phyloP scores from a whole-genome alignment of 2,329 filamentous ascomycete species.

The Gnomoniopsis sp. region DNA sequence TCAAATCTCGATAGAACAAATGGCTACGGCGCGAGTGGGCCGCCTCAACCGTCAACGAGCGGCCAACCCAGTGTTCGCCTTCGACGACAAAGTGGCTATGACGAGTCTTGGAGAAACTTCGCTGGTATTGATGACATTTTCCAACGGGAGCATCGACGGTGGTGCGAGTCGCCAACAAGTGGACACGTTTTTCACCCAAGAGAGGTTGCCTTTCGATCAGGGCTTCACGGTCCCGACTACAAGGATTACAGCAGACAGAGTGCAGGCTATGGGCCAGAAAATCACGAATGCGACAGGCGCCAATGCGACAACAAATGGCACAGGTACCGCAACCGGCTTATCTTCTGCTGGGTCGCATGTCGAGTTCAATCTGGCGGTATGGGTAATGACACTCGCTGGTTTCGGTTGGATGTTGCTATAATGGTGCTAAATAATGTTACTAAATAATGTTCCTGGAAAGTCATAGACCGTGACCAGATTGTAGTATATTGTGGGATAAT shows the following conservation, averaged over 20 bases:
- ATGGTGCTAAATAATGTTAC: no score
- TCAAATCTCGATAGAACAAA: neutral
- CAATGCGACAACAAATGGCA: neutral
- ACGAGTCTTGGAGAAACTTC: neutral
- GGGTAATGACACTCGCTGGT: neutral
- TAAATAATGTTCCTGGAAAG: no score
- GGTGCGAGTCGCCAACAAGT: neutral
- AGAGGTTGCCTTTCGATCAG: neutral
- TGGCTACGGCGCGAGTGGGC: neutral
- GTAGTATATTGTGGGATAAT: neutral
- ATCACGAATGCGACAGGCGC: neutral
- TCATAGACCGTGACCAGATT: neutral
- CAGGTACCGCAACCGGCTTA: neutral
- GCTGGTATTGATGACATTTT: neutral
- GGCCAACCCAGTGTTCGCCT: neutral
- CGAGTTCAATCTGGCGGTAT: neutral
- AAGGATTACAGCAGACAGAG: neutral
- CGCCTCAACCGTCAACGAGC: constrained; percentile 1
- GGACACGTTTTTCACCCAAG: neutral
- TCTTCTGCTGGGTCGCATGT: neutral
- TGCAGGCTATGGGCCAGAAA: neutral
- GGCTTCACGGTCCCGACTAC: neutral
- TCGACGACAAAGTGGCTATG: neutral
- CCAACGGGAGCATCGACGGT: neutral
- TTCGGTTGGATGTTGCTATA: neutral